Base-by-base conservation (phyloP, 1,284 basidiomycete genomes). In the Rhizoctonia solani region DNA sequence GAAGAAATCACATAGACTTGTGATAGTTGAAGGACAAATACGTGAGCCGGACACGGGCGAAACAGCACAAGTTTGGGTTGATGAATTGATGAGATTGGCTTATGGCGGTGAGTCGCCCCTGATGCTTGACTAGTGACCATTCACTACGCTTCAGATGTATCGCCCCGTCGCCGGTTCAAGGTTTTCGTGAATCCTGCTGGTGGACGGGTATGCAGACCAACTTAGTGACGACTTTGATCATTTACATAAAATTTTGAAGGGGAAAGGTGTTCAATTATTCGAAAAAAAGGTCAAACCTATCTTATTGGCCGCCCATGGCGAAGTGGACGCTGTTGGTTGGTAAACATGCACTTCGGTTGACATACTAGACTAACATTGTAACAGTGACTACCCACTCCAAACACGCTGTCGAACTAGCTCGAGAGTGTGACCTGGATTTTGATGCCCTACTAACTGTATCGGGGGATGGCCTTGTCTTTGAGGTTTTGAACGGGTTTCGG, bases 401-500 rank as follows among this genome's bases (percentile, higher is more conserved):
- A 19, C 92, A 98, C 76, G 95, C 92, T 0, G 78, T 79, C 32
- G 87, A 93, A 58, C 82, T 95, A 55, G 87, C 83, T 0, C 81
- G 83, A 68, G 77, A 81, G 0, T 78, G 95, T 30, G 74, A 83
- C 0, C 78, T 94, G 0, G 79, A 83, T 9, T 92, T 86, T 70
- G 93, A 93, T 73, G 92, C 88, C 0, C 77, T 98, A 34, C 84
- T 92, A n/a, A 79, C 87, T 6, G 85, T 96, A 23, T 95, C 93
- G 0, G 95, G 95, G 0, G 95, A 98, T 75, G 95, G 95, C 4
- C 81, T 94, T 46, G 75, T 95, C 6, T 92, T 95, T 74, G 95
- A 98, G 77, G 81, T 96, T n/a, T 75, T 97, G 74, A 98, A 99
- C 74, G 97, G 95, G 1, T 86, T 98, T 54, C 89, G 92, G 0